Evolutionary conservation across 2,329 filamentous ascomycete genomes (phyloP).

Genomic region (Lachnellula arida): DNA sequence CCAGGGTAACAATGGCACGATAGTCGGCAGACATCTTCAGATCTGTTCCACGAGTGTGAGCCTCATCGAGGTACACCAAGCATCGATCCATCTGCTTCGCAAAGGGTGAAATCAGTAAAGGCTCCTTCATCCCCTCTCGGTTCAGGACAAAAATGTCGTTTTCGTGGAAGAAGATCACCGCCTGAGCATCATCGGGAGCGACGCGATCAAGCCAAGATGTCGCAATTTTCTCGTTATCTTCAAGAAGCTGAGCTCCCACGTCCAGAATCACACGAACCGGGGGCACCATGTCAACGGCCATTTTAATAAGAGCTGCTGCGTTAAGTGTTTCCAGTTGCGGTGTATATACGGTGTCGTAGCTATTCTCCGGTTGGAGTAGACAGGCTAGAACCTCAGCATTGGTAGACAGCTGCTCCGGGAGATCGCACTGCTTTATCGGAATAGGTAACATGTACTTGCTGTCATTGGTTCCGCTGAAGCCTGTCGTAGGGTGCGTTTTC

Average conservation of each 20-base stretch:
- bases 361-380: slow-evolving; percentile 51
- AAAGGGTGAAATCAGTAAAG: slow-evolving; percentile 55
- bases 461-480: slow-evolving; percentile 68
- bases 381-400: slow-evolving; percentile 62
- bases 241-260: slow-evolving; percentile 65
- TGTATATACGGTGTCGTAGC: slow-evolving; percentile 30
- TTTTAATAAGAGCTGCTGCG: slow-evolving; percentile 41
- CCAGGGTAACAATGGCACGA: slow-evolving; percentile 62
- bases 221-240: slow-evolving; percentile 54
- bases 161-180: slow-evolving; percentile 50
- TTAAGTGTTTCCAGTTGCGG: slow-evolving; percentile 22
- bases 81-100: slow-evolving; percentile 50
- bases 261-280: slow-evolving; percentile 59
- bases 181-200: slow-evolving; percentile 31
- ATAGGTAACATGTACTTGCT: slow-evolving; percentile 54
- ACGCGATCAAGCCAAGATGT: slow-evolving; percentile 45
- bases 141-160: slow-evolving; percentile 53
- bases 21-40: slow-evolving; percentile 54
- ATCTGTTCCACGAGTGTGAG: slow-evolving; percentile 65
- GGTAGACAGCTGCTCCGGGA: slow-evolving; percentile 53
- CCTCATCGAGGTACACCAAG: slow-evolving; percentile 64
- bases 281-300: slow-evolving; percentile 37
- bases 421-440: slow-evolving; percentile 50
- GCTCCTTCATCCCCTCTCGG: slow-evolving; percentile 40
- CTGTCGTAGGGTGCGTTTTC: slow-evolving; percentile 48